Evolutionary conservation across 192 early-diverging fungal species (phyloP).

Genomic region (Spinellus fusiger): DNA sequence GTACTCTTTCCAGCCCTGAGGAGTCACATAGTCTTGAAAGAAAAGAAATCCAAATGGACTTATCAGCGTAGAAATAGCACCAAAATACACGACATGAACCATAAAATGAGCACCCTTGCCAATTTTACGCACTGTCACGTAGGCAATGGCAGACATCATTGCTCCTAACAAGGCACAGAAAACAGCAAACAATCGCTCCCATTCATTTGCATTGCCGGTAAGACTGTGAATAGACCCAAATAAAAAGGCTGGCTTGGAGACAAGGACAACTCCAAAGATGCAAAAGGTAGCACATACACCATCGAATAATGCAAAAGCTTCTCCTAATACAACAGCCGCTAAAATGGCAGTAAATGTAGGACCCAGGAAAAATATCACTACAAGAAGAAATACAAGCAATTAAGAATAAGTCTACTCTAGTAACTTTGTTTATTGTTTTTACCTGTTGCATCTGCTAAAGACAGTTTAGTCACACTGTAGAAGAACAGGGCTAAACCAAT

Average conservation of each 20-base stretch:
- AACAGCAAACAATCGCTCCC: slow-evolving; percentile 31
- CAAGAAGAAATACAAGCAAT: background rate
- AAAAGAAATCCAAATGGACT: slow-evolving; percentile 35
- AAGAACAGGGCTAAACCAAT: slow-evolving; percentile 66
- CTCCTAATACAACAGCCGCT: slow-evolving; percentile 53
- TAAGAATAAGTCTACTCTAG: background rate
- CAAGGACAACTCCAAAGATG: slow-evolving; percentile 56
- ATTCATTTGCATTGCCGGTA: background rate
- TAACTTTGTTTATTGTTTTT: background rate
- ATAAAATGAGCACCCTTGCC: slow-evolving; percentile 66
- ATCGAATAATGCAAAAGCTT: slow-evolving; percentile 59
- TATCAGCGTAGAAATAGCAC: slow-evolving; percentile 51
- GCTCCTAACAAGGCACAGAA: slow-evolving; percentile 52
- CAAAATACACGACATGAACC: slow-evolving; percentile 79
- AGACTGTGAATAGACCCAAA: slow-evolving; percentile 9
- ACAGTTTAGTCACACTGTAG: slow-evolving; percentile 59
- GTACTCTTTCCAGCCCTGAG: slow-evolving; percentile 39
- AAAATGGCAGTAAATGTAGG: slow-evolving; percentile 74
- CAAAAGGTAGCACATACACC: slow-evolving; percentile 44
- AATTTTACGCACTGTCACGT: slow-evolving; percentile 66
- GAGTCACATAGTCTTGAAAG: slow-evolving; percentile 34
- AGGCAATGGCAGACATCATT: slow-evolving; percentile 55
- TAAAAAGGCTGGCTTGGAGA: slow-evolving; percentile 51
- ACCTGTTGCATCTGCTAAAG: slow-evolving; percentile 68
- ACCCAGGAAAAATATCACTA: slow-evolving; percentile 67